Evolutionary conservation across 2,329 filamentous ascomycete genomes (phyloP), one percentile per base, ranked within the genome.

Genomic region (Phaeosphaeria sp.): DNA sequence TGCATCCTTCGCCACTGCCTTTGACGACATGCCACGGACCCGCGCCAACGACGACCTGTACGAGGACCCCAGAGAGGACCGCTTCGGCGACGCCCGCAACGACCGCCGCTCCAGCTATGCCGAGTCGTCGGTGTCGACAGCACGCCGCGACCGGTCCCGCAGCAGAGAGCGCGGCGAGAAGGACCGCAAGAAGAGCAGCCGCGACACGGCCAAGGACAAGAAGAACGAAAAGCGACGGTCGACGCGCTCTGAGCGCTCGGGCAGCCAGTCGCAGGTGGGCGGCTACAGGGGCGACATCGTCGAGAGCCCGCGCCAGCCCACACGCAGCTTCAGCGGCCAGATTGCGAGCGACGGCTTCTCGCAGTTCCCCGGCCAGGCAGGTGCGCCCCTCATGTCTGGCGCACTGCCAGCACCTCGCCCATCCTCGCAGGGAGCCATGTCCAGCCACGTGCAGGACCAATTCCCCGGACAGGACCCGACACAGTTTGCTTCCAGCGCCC

Each of bases 401-500:
- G 72, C 67, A 55, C 65, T 74, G 56, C 73, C 74, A 33, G 55
- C 62, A 21, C 63, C 63, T 18, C 6, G 5, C 69, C 72, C 39
- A 66, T 74, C 45, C 46, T 50, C 36, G 24, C 57, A 45, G 57
- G 48, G 18, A 33, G 49, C 17, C 46, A 77, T 79, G 61, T 79
- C 82, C 49, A 77, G 83, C 30, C 82, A 85, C 66, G 77, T 86
- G 30, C 74, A 80, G 36, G 80, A 84, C 64, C 86, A 88, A 65
- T 88, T 88, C 64, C 86, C 85, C 6, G 84, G 84, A 49, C 85
- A 87, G 68, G 79, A 85, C 55, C 82, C 84, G 17, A 60, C 72
- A 6, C 73, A 77, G 11, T 81, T 75, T 57, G 64, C 83, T 9
- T 71, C 77, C 49, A 80, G 84, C 44, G 83, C 81, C 64, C 74